Evolutionary conservation across 2,329 filamentous ascomycete genomes (phyloP), one percentile per base, ranked within the genome.

Genomic region (Cryphonectria naterciae): DNA sequence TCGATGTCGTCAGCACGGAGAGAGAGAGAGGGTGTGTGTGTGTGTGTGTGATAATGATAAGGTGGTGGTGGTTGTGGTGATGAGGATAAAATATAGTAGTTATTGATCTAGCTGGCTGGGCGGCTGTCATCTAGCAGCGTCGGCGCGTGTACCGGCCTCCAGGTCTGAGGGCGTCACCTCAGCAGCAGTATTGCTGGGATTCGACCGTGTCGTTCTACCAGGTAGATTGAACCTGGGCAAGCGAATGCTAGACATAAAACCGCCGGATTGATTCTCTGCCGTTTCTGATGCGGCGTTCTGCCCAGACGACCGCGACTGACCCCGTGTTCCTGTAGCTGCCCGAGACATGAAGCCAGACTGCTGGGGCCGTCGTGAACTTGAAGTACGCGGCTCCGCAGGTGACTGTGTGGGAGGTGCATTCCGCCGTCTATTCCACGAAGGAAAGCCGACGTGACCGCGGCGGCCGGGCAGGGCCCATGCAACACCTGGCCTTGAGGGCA

Each of bases 401-500:
- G 65, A 25, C 25, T 72, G 71, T 22, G 39, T 39, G 15, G 61
- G n/a, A 4, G 58, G 37, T 6, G 63, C 58, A 13, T 68, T 61
- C n/a, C 68, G 63, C 10, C 52, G 68, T 15, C 71, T 65, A 22
- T 61, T 65, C 28, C 69, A 67, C 56, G 32, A 11, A 54, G 71
- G 60, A 49, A 72, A 25, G 54, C 28, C 37, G 19, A 71, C 19
- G 39, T 74, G 77, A 46, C 75, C 76, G 35, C 74, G 65, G 15
- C 79, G 77, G 8, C 81, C 77, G 32, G 80, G 74, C 25, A 76
- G 78, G 32, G 81, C 81, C 77, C 82, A 85, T 4, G 83, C 81
- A 41, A 81, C 78, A 28, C 74, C 80, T 70, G 79, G 85, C 70
- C 78, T 75, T 28, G 78, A 77, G 3, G 86, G 86, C 74, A 87